phyloP scores from a whole-genome alignment of 176 grass and related monocot genomes.

The Rhynchospora breviuscula region DNA sequence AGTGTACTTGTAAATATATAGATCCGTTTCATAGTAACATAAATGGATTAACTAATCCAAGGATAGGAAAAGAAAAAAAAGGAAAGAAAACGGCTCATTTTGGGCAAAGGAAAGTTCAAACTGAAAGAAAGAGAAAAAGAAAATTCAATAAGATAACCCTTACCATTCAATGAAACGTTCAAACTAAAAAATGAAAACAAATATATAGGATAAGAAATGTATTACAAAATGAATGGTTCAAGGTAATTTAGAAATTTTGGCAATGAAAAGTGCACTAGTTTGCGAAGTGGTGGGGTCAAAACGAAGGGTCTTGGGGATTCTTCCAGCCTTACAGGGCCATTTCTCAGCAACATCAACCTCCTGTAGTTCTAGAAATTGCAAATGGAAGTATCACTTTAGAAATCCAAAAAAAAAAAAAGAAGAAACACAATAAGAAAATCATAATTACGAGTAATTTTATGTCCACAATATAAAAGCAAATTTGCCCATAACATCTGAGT shows the following conservation, averaged over 20 bases:
- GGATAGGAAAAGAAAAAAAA: no score
- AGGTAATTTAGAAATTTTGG: conserved; percentile 63
- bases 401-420: background rate
- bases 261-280: conserved; percentile 83
- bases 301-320: conserved; percentile 54
- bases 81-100: background rate
- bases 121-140: background rate
- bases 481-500: background rate
- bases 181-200: background rate
- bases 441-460: no score
- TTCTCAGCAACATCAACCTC: conserved; percentile 38
- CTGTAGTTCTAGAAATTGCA: conserved; percentile 48
- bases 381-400: background rate
- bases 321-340: conserved; percentile 72
- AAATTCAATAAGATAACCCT: background rate
- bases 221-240: background rate
- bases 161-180: background rate
- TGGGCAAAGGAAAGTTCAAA: background rate
- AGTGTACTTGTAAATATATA: background rate
- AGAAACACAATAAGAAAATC: background rate
- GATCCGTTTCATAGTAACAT: background rate
- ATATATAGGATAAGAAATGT: background rate
- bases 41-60: background rate
- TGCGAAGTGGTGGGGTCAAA: conserved; percentile 57
- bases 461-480: background rate